Base-by-base conservation (phyloP, 2,329 filamentous ascomycete genomes). In the Chaetomiaceae sp. region DNA sequence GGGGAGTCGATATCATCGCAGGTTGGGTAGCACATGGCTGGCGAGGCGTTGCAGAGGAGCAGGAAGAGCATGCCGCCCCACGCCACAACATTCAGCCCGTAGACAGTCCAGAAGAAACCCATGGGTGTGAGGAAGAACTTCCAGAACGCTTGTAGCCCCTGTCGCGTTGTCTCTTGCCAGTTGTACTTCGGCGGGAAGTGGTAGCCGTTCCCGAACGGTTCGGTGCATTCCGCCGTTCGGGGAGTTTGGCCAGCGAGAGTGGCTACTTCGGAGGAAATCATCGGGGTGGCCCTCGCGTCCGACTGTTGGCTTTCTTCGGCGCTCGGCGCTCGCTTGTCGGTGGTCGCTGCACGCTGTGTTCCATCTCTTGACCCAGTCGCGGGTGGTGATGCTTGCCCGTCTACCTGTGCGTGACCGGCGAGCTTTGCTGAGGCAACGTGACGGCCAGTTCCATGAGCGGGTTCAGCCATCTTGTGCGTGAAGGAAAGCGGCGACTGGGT, bases 51-150 rank as follows among this genome's bases (percentile, higher is more conserved):
- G 69, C 83, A 85, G 20, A 95, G 78, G 2, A 95, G 72, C 15
- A 95, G 70, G 66, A 95, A 94, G 27, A 95, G 74, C 88, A 95
- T 95, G 48, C 85, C 88, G 42, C 88, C 88, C 88, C 88, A 95
- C 0, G 86, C 89, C 9, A 95, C 79, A 17, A 95, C 77, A 53
- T 91, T 90, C 47, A 93, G 74, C 11, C 84, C 81, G 64, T 94
- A 95, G 6, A 95, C 63, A 2, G 82, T 85, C 33, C 91, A 78
- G 44, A 87, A 69, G 61, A 93, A 88, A 3, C 88, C 88, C 45
- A 86, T 65, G 0, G 84, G 84, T 0, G 87, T 94, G 30, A 77
- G 69, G 57, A 85, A 78, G 69, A 88, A 95, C 42, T 78, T 75
- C 79, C 80, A 83, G 60, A 86, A 87, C 0, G 78, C 74, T 22